Percentiles rank a stretch among this genome's conserved stretches.
These are phyloP conservation scores for Boletus rufocinnamomeus DNA, from an alignment of 768 basidiomycete genomes.

Conservation along the genomic window DNA sequence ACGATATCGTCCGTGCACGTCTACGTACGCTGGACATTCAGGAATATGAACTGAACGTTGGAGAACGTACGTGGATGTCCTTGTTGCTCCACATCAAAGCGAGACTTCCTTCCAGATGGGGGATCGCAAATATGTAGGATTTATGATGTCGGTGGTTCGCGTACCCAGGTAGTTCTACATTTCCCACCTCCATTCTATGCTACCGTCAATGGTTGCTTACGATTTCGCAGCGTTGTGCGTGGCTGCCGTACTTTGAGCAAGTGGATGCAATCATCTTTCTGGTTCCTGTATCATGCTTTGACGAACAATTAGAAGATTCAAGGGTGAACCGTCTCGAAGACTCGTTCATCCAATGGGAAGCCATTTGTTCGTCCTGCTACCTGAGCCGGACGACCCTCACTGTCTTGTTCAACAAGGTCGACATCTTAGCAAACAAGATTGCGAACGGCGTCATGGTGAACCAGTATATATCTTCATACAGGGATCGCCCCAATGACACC, in stretches of 20 bases:
- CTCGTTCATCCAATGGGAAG: too few species aligned
- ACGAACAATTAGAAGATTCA: slow-evolving; percentile 50
- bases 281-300: slow-evolving; percentile 78
- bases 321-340: too few species aligned
- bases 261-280: slow-evolving; percentile 81
- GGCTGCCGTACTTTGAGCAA: slow-evolving; percentile 83
- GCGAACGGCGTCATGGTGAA: slow-evolving; percentile 56
- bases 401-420: slow-evolving; percentile 68
- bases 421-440: slow-evolving; percentile 66
- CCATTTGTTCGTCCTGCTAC: slow-evolving; percentile 44
- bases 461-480: slow-evolving; percentile 64
- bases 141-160: slow-evolving; percentile 76
- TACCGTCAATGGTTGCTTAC: not conserved
- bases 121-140: slow-evolving; percentile 63
- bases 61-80: slow-evolving; percentile 18
- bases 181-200: not conserved
- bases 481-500: slow-evolving; percentile 67
- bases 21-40: slow-evolving; percentile 72
- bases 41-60: slow-evolving; percentile 55
- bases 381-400: slow-evolving; percentile 59
- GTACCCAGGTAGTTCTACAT: slow-evolving; percentile 51
- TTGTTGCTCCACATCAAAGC: not conserved
- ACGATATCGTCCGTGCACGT: slow-evolving; percentile 72
- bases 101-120: slow-evolving; percentile 24
- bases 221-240: slow-evolving; percentile 60